phyloP scores from a whole-genome alignment of 495 filamentous ascomycete species.

The Hapsidospora chrysogenum region DNA sequence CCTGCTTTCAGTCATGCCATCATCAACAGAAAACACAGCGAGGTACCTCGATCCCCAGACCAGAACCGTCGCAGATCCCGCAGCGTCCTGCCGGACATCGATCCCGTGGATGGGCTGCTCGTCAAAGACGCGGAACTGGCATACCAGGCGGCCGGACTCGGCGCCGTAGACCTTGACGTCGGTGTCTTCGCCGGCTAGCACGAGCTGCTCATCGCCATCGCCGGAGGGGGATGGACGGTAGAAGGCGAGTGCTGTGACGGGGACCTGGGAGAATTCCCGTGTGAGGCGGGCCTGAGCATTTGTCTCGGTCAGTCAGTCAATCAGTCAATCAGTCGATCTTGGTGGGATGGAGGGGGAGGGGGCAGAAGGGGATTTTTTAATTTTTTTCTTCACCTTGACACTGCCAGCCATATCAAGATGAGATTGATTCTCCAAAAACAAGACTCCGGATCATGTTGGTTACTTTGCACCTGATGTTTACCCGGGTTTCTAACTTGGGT shows the following conservation, averaged over 20 bases:
- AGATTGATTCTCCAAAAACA: too few species aligned
- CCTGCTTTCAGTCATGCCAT: constrained; percentile 6
- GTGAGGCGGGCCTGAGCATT: constrained; percentile 7
- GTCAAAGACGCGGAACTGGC: constrained; percentile 33
- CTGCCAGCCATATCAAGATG: too few species aligned
- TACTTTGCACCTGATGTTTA: too few species aligned
- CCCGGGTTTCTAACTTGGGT: too few species aligned
- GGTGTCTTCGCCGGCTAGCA: constrained; percentile 62
- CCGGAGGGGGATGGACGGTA: constrained; percentile 7
- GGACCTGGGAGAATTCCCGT: constrained; percentile 24
- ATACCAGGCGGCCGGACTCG: constrained; percentile 14
- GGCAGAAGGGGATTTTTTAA: too few species aligned
- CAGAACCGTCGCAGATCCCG: constrained; percentile 19
- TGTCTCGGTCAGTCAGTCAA: constrained; percentile 1
- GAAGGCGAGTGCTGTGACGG: constrained; percentile 43
- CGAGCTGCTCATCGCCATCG: constrained; percentile 15
- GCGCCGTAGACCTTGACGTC: constrained; percentile 45
- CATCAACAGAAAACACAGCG: constrained; percentile 11
- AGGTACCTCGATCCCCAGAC: constrained; percentile 40
- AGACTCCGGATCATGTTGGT: too few species aligned
- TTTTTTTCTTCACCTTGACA: too few species aligned
- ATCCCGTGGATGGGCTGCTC: constrained; percentile 58
- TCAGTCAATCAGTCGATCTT: too few species aligned
- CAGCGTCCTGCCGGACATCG: constrained; percentile 17
- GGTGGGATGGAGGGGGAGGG: too few species aligned